Base-by-base conservation (phyloP, 2,329 filamentous ascomycete genomes). In the Biscogniauxia marginata region DNA sequence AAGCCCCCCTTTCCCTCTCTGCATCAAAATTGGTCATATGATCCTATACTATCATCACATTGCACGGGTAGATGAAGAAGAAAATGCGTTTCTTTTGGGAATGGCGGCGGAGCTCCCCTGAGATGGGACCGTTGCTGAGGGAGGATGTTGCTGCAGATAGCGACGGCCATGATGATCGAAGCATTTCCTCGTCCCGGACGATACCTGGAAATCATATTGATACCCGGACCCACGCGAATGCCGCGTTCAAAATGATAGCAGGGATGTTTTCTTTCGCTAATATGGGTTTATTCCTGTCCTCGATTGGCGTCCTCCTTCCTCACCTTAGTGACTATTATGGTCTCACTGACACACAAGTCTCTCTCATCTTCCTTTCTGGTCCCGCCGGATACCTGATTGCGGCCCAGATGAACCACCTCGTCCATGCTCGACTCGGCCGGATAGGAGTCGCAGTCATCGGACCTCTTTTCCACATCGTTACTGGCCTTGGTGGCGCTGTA, bases 301-400 rank as follows among this genome's bases (percentile, higher is more conserved):
- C 65, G 4, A 64, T 63, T 1, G 69, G 69, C 7, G 71, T 71
- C 5, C 63, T 73, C 47, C 69, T 76, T 0, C 70, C 69, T 0
- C 65, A 72, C 2, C 67, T 78, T 3, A 71, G 74, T 22, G 53
- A 55, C 0, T 67, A 77, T 54, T 80, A 80, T 61, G 30, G 61
- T 18, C 68, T 80, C 2, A 71, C 67, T 7, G 76, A 80, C 50
- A 63, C 74, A 1, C 68, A 71, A 20, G 77, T 78, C 0, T 79
- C 77, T 2, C 65, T 75, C 7, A 67, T 79, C 24, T 81, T 81
- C 57, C 68, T 79, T 3, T 70, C 71, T 0, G 68, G 68, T 0
- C 75, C 77, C 1, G 52, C 72, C 0, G 78, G 78, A n/a, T 81
- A 80, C 57, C 64, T 79, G 5, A 9, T 69, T 1, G 74, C 75